phyloP scores from a whole-genome alignment of 2,329 filamentous ascomycete species.

The Fusarium continuum region DNA sequence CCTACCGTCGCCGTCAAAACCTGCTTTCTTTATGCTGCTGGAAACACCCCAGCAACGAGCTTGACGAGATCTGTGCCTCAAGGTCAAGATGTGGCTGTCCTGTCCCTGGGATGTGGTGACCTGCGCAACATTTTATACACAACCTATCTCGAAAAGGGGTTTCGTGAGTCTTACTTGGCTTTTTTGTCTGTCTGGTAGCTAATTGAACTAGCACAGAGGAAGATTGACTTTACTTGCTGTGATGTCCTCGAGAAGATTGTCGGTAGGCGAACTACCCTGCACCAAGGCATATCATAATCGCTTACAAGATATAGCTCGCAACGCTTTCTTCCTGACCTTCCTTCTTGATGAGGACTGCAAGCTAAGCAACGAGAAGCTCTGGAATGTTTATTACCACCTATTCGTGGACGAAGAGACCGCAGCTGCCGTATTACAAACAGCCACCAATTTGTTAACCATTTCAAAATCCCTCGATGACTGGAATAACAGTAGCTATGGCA shows the following conservation, averaged over 20 bases:
- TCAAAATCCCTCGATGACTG: conserved; percentile 55
- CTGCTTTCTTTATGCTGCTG: conserved; percentile 57
- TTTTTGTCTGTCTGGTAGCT: conserved; percentile 18
- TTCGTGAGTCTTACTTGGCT: conserved; percentile 45
- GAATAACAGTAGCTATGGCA: conserved; percentile 56
- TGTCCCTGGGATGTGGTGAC: conserved; percentile 67
- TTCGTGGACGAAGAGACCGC: conserved; percentile 53
- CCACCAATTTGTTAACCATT: conserved; percentile 52
- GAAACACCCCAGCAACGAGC: conserved; percentile 63
- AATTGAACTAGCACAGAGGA: conserved; percentile 48
- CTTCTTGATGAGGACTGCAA: conserved; percentile 54
- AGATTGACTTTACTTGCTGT: conserved; percentile 66
- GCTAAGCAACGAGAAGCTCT: conserved; percentile 48
- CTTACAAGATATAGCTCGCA: conserved; percentile 57
- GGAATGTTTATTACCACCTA: conserved; percentile 66
- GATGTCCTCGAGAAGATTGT: conserved; percentile 61
- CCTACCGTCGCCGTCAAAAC: conserved; percentile 48
- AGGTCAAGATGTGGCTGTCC: conserved; percentile 58
- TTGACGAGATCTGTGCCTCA: conserved; percentile 59
- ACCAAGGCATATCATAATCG: not conserved
- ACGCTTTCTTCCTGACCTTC: conserved; percentile 62
- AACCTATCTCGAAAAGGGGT: conserved; percentile 52
- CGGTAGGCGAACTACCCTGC: conserved; percentile 49
- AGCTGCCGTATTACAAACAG: conserved; percentile 52
- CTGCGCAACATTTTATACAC: conserved; percentile 66